A percentile compares a stretch with the other conserved stretches of the same genome.
Conservation (phyloP, 108 stramenopile genomes). For the Skeletonema marinoi region DNA sequence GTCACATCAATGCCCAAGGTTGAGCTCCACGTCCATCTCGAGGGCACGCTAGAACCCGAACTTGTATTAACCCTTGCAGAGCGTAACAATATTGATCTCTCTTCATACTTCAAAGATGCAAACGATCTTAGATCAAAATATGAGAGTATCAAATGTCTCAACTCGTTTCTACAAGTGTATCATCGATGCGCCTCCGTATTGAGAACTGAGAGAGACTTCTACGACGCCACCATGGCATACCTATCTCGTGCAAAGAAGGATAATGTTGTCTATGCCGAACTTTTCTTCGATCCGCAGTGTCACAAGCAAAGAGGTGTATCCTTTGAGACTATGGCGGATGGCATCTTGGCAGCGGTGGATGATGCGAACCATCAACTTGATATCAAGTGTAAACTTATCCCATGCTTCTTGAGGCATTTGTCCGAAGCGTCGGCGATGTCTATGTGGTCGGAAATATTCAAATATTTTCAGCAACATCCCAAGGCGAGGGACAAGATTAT, state of each 20-base stretch:
- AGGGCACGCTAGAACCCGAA: constrained; percentile 50
- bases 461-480: constrained; percentile 22
- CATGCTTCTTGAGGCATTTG: constrained; percentile 43
- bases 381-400: constrained; percentile 31
- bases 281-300: constrained; percentile 58
- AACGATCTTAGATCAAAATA: background rate
- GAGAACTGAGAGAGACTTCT: constrained; percentile 36
- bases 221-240: constrained; percentile 47
- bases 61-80: constrained; percentile 35
- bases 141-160: constrained; percentile 39
- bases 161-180: constrained; percentile 46
- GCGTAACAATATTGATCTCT: constrained; percentile 29
- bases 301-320: constrained; percentile 40
- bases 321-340: constrained; percentile 39
- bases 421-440: background rate
- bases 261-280: constrained; percentile 41
- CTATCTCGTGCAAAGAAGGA: constrained; percentile 27
- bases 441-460: constrained; percentile 22
- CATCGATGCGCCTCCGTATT: constrained; percentile 40
- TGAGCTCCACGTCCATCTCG: constrained; percentile 54
- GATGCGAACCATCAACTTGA: constrained; percentile 32
- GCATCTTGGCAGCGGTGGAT: constrained; percentile 22
- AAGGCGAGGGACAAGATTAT: constrained; percentile 33
- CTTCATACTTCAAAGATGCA: background rate
- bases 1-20: constrained; percentile 33